phyloP scores from a whole-genome alignment of 805 yeast genomes.

The Helenozyma rhizophorensis region DNA sequence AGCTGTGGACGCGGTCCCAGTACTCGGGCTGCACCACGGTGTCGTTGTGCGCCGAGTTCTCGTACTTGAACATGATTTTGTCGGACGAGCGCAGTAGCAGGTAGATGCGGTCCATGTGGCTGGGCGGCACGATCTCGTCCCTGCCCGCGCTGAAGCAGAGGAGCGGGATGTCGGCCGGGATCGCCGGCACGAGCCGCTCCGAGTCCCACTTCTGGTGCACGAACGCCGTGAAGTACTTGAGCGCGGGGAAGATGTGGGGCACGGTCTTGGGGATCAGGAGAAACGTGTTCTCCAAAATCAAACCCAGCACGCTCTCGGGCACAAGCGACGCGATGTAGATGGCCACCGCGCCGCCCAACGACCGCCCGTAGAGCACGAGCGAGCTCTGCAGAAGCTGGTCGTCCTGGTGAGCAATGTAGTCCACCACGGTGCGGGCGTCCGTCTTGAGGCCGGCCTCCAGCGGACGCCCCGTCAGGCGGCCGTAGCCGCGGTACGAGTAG shows the following conservation, averaged over 20 bases:
- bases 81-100: conserved; percentile 44
- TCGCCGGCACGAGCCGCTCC: conserved; percentile 52
- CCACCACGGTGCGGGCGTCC: conserved; percentile 73
- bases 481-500: conserved; percentile 90
- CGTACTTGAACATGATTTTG: conserved; percentile 53
- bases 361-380: conserved; percentile 76
- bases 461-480: conserved; percentile 71
- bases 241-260: conserved; percentile 70
- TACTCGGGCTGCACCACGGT: conserved; percentile 71
- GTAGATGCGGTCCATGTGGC: conserved; percentile 65
- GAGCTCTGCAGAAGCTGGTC: conserved; percentile 48
- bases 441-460: conserved; percentile 73
- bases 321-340: conserved; percentile 68
- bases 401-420: conserved; percentile 49
- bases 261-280: conserved; percentile 64
- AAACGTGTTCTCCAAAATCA: conserved; percentile 85
- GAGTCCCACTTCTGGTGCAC: conserved; percentile 86
- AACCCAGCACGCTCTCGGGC: conserved; percentile 49
- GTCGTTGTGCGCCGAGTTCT: conserved; percentile 75
- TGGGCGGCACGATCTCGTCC: conserved; percentile 92
- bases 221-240: conserved; percentile 50
- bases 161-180: conserved; percentile 56
- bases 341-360: conserved; percentile 94
- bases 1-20: conserved; percentile 67
- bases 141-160: conserved; percentile 66